A percentile compares a stretch with the other conserved stretches of the same genome.
Conservation (phyloP, 352 stramenopile species). For the Phytophthora sojae region DNA sequence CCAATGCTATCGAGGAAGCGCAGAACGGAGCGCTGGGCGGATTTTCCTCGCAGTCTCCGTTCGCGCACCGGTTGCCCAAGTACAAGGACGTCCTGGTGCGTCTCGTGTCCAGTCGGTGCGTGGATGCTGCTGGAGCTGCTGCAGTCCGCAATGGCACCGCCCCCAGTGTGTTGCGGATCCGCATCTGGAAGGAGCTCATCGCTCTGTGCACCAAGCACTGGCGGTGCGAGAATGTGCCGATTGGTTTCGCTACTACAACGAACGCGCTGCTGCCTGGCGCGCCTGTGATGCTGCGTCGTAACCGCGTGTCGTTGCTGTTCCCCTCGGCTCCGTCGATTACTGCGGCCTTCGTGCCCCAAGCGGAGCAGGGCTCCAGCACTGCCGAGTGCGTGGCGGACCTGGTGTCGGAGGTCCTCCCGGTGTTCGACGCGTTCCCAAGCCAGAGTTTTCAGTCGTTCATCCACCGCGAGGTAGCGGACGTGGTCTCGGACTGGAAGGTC, state of each 20-base stretch:
- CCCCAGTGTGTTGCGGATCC: conserved; percentile 49
- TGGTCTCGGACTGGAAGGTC: conserved; percentile 65
- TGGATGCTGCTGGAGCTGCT: conserved; percentile 23
- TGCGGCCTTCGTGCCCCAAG: conserved; percentile 53
- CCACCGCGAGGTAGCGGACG: conserved; percentile 67
- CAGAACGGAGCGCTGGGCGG: conserved; percentile 39
- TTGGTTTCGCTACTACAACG: conserved; percentile 64
- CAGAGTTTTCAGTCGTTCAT: conserved; percentile 66
- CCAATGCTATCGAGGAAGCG: conserved; percentile 61
- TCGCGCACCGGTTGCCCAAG: conserved; percentile 53
- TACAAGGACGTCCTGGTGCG: conserved; percentile 73
- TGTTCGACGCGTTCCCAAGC: conserved; percentile 74
- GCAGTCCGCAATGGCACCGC: conserved; percentile 30
- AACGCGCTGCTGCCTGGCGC: conserved; percentile 60
- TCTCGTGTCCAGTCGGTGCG: conserved; percentile 55
- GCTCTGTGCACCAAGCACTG: conserved; percentile 79
- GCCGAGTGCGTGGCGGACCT: conserved; percentile 63
- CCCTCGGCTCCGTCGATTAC: conserved; percentile 62
- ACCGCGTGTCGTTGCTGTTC: conserved; percentile 73
- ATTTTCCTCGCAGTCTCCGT: conserved; percentile 37
- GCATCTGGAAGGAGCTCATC: conserved; percentile 72
- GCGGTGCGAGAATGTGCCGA: conserved; percentile 70
- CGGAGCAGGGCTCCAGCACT: conserved; percentile 20
- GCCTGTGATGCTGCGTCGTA: conserved; percentile 71
- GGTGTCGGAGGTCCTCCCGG: conserved; percentile 60